phyloP scores from a whole-genome alignment of 192 early-diverging fungal species.

The Neocallimastix lanati region DNA sequence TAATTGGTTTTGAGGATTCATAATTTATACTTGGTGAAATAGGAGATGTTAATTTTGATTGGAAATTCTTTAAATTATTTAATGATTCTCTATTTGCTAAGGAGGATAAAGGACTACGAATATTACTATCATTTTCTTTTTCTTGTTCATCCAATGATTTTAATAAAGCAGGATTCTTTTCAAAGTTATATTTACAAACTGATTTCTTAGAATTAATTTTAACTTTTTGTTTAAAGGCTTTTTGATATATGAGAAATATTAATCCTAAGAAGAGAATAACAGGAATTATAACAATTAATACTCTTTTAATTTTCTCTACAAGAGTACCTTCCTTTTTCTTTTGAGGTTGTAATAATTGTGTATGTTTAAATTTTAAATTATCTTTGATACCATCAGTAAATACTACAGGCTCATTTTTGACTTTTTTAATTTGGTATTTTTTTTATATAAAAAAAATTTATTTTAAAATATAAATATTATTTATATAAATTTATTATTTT shows the following conservation, averaged over 20 bases:
- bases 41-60: not conserved
- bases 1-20: not conserved
- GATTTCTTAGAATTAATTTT: not conserved
- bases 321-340: too few species aligned
- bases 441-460: too few species aligned
- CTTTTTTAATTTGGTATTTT: too few species aligned
- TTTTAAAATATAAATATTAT: too few species aligned
- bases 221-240: not conserved
- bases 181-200: not conserved
- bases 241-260: not conserved
- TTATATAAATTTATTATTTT: too few species aligned
- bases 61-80: not conserved
- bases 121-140: not conserved
- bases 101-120: not conserved
- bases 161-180: not conserved
- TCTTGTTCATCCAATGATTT: not conserved
- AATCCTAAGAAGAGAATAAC: not conserved
- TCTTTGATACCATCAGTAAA: too few species aligned
- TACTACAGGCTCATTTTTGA: too few species aligned
- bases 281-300: not conserved
- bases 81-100: not conserved
- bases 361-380: too few species aligned
- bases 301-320: not conserved
- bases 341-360: too few species aligned
- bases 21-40: not conserved